A percentile compares a stretch with the other conserved stretches of the same genome.
phyloP scores from a whole-genome alignment of 345 rosid genomes.

The Gossypium sturtianum region DNA sequence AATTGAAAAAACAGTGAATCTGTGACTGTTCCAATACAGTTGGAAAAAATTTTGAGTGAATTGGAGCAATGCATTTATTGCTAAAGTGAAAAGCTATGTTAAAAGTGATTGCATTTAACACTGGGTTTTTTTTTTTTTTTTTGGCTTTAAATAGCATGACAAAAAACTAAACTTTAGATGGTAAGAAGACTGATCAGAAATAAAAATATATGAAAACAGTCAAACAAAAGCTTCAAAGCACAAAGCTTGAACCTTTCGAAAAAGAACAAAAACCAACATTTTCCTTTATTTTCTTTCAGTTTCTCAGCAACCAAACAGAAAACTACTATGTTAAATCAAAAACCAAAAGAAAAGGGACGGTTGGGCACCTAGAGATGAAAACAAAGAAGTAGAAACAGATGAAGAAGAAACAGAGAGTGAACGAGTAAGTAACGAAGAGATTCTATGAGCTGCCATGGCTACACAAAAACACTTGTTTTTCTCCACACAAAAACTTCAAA shows the following conservation, averaged over 20 bases:
- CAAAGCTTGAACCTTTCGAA: neutral
- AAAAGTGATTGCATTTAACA: neutral
- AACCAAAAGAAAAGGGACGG: neutral
- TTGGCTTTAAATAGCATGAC: neutral
- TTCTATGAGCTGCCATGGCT: slow-evolving; percentile 60
- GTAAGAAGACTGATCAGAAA: neutral
- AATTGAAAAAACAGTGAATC: neutral
- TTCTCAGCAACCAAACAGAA: slow-evolving; percentile 5
- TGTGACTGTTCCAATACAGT: neutral
- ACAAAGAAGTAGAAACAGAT: slow-evolving; percentile 29
- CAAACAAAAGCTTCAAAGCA: neutral
- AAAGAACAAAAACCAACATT: neutral
- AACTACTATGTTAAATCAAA: neutral
- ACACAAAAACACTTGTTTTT: neutral
- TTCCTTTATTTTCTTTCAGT: neutral
- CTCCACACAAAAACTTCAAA: neutral
- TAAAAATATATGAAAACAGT: neutral
- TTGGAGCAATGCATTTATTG: neutral
- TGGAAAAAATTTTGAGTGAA: neutral
- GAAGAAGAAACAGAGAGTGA: slow-evolving; percentile 34
- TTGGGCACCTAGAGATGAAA: slow-evolving; percentile 38
- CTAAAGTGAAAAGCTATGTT: neutral
- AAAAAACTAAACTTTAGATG: neutral
- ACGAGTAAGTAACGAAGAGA: slow-evolving; percentile 47
- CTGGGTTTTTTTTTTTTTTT: neutral